Evolutionary conservation across 345 rosid genomes (phyloP).

Genomic region (Rhodomyrtus tomentosa): DNA sequence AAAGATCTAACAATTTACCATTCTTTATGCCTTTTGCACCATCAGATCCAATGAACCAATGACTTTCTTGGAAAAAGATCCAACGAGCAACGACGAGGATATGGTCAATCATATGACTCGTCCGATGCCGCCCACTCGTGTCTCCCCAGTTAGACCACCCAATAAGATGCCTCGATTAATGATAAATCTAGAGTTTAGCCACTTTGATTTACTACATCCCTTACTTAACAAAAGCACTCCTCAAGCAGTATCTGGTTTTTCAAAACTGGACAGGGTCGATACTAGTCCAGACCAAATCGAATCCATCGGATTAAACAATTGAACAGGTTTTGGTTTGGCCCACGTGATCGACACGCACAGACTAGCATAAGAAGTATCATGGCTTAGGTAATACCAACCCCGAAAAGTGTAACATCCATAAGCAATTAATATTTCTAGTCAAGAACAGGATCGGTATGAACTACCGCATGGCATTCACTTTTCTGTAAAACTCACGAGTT

Average conservation of each 20-base stretch:
- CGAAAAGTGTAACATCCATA: too few relatives aligned
- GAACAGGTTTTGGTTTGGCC: background rate
- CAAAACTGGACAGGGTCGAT: too few relatives aligned
- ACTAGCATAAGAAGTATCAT: background rate
- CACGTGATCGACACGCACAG: background rate
- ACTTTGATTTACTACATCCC: background rate
- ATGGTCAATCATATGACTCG: too few relatives aligned
- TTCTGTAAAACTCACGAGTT: background rate
- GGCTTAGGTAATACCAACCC: background rate
- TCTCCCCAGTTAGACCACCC: background rate
- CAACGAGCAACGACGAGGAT: background rate
- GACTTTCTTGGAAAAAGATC: background rate
- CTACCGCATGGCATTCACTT: background rate
- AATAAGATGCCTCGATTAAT: background rate
- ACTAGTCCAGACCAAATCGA: background rate
- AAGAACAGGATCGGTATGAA: background rate
- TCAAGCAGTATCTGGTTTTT: background rate
- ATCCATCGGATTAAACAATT: background rate
- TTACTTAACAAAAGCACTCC: background rate
- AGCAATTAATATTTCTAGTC: background rate
- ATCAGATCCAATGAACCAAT: background rate
- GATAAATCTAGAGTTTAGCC: background rate
- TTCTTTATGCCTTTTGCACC: background rate
- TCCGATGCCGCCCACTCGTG: background rate
- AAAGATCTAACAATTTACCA: background rate